phyloP scores from a whole-genome alignment of 108 stramenopile genomes.

The Asterionellopsis glacialis region DNA sequence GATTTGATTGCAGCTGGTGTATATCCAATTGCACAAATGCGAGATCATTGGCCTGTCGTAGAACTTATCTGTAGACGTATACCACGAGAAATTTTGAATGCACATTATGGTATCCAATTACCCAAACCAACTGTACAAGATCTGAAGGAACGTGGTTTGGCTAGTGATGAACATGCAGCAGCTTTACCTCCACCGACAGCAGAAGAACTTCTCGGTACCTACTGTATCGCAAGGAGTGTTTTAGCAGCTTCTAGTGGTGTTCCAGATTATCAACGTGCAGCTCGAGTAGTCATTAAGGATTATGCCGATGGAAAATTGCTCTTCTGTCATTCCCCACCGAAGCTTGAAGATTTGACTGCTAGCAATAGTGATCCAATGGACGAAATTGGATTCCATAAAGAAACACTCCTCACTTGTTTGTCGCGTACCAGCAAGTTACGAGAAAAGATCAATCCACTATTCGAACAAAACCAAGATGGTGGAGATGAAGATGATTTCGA shows the following conservation, averaged over 20 bases:
- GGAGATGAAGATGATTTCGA: conserved; percentile 1
- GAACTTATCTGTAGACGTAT: conserved; percentile 86
- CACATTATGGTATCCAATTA: conserved; percentile 86
- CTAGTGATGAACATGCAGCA: not conserved
- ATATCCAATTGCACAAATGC: conserved; percentile 96
- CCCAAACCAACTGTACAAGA: conserved; percentile 68
- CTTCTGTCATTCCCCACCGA: conserved; percentile 92
- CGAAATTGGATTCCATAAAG: conserved; percentile 42
- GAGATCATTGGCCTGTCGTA: conserved; percentile 91
- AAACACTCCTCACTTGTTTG: conserved; percentile 63
- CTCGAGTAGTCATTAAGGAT: conserved; percentile 91
- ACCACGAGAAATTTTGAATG: conserved; percentile 86
- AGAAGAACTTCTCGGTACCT: conserved; percentile 82
- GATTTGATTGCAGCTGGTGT: conserved; percentile 96
- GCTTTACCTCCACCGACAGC: conserved; percentile 70
- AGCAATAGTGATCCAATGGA: conserved; percentile 1
- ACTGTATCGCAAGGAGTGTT: conserved; percentile 89
- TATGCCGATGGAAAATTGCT: conserved; percentile 91
- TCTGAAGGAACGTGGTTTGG: conserved; percentile 33
- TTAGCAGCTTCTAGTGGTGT: conserved; percentile 88
- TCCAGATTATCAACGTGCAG: conserved; percentile 89
- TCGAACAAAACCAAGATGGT: conserved; percentile 22
- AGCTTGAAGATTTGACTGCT: conserved; percentile 10
- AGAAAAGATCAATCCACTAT: conserved; percentile 29
- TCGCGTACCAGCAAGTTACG: conserved; percentile 62